Percentiles rank a stretch among this genome's conserved stretches.
Evolutionary conservation across 176 grass and related monocot species (phyloP).

Genomic region (Tillandsia fasciculata): DNA sequence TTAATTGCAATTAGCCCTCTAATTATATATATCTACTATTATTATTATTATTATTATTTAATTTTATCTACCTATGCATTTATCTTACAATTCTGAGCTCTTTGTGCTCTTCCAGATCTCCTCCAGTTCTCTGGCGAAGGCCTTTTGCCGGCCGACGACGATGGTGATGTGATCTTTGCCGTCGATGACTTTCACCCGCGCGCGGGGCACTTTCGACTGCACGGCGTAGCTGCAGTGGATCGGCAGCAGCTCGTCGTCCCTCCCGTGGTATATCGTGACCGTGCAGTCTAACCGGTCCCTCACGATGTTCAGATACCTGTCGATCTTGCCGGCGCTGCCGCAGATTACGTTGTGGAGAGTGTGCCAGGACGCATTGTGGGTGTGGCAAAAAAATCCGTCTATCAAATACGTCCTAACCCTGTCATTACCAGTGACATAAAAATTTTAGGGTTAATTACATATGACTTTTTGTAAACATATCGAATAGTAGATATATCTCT

Average conservation of each 20-base stretch:
- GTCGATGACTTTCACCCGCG: slow-evolving; percentile 4
- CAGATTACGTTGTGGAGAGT: slow-evolving; percentile 26
- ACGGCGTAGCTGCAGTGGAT: slow-evolving; percentile 16
- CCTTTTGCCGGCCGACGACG: slow-evolving; percentile 16
- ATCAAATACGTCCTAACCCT: slow-evolving; percentile 22
- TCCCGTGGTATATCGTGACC: slow-evolving; percentile 12
- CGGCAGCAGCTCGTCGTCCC: slow-evolving; percentile 17
- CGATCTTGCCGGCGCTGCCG: slow-evolving; percentile 17
- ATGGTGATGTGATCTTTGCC: slow-evolving; percentile 22
- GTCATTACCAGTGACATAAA: neutral
- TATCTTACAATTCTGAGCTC: neutral
- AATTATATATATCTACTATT: neutral
- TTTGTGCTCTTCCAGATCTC: slow-evolving; percentile 9
- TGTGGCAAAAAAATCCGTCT: slow-evolving; percentile 24
- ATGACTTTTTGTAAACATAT: no score
- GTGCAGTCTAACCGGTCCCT: slow-evolving; percentile 10
- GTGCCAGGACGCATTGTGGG: slow-evolving; percentile 24
- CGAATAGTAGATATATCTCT: no score
- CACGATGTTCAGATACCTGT: slow-evolving; percentile 6
- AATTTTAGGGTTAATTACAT: no score
- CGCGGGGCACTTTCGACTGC: slow-evolving; percentile 6
- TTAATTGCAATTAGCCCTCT: neutral
- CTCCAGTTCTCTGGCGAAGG: slow-evolving; percentile 18
- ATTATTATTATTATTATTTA: neutral
- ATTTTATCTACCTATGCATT: neutral